Base-by-base conservation (phyloP, 257 asterid species). In the Petunia secreta region DNA sequence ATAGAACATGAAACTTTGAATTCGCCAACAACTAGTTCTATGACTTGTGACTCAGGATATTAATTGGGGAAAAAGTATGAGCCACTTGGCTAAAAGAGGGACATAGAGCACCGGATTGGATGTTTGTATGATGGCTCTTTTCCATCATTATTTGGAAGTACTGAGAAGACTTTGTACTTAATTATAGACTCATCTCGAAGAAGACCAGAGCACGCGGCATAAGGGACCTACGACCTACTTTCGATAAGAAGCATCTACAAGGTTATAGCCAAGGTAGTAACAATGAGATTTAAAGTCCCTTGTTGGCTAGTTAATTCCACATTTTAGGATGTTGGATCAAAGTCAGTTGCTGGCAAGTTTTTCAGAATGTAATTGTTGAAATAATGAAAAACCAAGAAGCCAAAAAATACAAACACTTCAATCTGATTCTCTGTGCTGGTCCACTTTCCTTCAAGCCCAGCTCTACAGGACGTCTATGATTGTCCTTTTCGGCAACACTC, bases 271-370 rank as follows among this genome's bases (percentile, higher is more conserved):
- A 44, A 44, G 41, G 58, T 46, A 4, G 41, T 69, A 44, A 8
- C 76, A 4, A 6, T 69, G 58, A 69, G 38, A 44, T 69, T 25
- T 69, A 34, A 69, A 69, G 39, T 69, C 38, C 16, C 54, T 66
- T 67, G 76, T 43, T 69, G 58, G 76, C 58, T 69, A 69, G 58
- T 68, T 36, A 68, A n/a, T 44, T 16, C 58, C 40, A 69, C 41
- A 69, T 44, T n/a, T 44, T 69, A 69, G 5, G 46, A 44, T 44
- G 57, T 68, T 16, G n/a, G 57, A 44, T 68, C 44, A 8, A 44
- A 69, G 41, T 69, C 9, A 44, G 25, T n/a, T 68, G 46, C 46
- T 68, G 41, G 76, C 76, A 43, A 46, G 76, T 16, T 44, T 69
- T 8, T 16, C 16, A 34, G 58, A 2, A 48, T 44, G 54, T 16